Percentiles rank a stretch among this genome's conserved stretches.
phyloP scores from a whole-genome alignment of 306 rosid genomes.

The Fragaria iinumae region DNA sequence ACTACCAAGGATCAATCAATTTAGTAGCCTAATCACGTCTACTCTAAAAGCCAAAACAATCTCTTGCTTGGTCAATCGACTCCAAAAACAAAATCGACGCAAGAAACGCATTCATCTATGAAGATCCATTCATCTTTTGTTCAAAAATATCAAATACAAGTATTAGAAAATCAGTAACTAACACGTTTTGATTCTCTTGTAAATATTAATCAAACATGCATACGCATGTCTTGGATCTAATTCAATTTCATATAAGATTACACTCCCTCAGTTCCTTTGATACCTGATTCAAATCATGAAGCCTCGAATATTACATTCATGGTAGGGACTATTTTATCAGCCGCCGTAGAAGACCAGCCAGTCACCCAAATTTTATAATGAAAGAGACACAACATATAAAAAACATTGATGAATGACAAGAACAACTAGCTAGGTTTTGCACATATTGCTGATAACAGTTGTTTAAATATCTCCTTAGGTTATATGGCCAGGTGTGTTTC shows the following conservation, averaged over 20 bases:
- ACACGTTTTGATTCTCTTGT: background rate
- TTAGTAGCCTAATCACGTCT: background rate
- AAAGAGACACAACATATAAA: background rate
- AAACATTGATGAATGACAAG: background rate
- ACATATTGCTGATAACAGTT: background rate
- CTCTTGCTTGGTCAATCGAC: background rate
- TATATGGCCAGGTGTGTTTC: background rate
- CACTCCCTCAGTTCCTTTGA: too few relatives aligned
- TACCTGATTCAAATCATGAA: background rate
- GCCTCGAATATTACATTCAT: background rate
- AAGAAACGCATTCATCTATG: background rate
- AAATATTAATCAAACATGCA: background rate
- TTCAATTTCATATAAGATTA: background rate
- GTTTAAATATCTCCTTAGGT: background rate
- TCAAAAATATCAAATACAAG: background rate
- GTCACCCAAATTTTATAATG: background rate
- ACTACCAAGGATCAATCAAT: background rate
- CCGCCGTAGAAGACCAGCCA: conserved; percentile 14
- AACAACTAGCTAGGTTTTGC: background rate
- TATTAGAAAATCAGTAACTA: background rate
- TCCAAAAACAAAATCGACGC: background rate
- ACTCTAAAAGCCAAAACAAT: background rate
- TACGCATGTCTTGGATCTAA: background rate
- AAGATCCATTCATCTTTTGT: background rate
- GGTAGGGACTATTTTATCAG: conserved; percentile 4